A percentile compares a stretch with the other conserved stretches of the same genome.
phyloP scores from a whole-genome alignment of 148 eudicot genomes.

The Camellia granthamiana region DNA sequence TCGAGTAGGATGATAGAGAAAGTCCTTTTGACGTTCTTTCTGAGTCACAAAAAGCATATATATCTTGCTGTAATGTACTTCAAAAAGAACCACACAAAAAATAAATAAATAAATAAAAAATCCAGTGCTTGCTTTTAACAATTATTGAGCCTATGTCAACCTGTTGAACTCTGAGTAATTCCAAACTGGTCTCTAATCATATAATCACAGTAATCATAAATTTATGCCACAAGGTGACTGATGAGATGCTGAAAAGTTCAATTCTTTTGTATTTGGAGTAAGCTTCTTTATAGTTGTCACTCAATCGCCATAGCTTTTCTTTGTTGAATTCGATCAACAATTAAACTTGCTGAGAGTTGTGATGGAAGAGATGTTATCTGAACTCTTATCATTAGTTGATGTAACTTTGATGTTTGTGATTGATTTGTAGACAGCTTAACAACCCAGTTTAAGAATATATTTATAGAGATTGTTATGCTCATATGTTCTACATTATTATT shows the following conservation, averaged over 20 bases:
- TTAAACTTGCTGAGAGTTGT: too few relatives aligned
- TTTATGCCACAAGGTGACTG: neutral
- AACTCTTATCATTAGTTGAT: too few relatives aligned
- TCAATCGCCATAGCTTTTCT: too few relatives aligned
- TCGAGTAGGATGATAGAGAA: neutral
- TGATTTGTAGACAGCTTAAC: too few relatives aligned
- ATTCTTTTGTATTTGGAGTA: neutral
- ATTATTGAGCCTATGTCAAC: neutral
- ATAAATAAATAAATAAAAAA: too few relatives aligned
- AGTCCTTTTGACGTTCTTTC: neutral
- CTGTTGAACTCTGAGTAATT: neutral
- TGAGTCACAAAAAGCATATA: neutral
- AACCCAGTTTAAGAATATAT: too few relatives aligned
- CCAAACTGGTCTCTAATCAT: neutral
- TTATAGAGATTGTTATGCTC: too few relatives aligned
- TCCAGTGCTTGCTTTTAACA: neutral
- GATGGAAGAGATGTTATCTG: too few relatives aligned
- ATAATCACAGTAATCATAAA: neutral
- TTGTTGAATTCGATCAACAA: too few relatives aligned
- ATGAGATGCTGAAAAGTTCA: neutral
- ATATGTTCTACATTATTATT: too few relatives aligned
- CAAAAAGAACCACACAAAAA: too few relatives aligned
- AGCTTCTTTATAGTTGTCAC: neutral
- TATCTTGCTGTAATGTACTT: neutral
- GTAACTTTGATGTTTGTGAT: too few relatives aligned